Evolutionary conservation across 306 rosid species (phyloP).

Genomic region (Quercus rubra): DNA sequence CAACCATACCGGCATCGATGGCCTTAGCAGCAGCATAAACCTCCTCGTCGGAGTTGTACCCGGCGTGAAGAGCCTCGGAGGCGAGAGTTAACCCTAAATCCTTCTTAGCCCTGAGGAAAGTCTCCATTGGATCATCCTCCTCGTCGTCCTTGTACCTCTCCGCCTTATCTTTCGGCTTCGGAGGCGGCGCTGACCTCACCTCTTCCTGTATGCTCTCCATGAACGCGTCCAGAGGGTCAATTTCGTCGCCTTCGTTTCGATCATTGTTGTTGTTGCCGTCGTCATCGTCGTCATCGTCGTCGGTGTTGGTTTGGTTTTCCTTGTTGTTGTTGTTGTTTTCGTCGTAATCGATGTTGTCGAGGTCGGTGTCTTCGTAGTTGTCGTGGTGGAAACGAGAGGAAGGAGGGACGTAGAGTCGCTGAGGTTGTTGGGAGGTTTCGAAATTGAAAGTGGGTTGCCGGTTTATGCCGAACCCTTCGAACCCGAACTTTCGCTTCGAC

Average conservation of each 20-base stretch:
- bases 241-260: constrained; percentile 37
- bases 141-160: constrained; percentile 80
- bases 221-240: constrained; percentile 92
- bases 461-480: constrained; percentile 92
- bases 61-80: constrained; percentile 81
- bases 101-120: constrained; percentile 85
- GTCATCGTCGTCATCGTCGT: constrained; percentile 9
- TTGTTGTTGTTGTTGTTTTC: constrained; percentile 23
- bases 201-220: constrained; percentile 96
- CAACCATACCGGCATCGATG: constrained; percentile 85
- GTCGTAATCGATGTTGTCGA: constrained; percentile 73
- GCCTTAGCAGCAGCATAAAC: constrained; percentile 98
- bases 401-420: constrained; percentile 83
- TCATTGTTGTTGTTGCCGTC: constrained; percentile 8
- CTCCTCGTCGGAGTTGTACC: constrained; percentile 94
- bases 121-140: constrained; percentile 91
- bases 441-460: constrained; percentile 81
- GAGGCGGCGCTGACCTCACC: constrained; percentile 71
- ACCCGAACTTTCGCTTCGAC: constrained; percentile 93
- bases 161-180: constrained; percentile 61
- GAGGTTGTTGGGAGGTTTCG: constrained; percentile 79
- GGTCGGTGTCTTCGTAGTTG: constrained; percentile 77
- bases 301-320: neutral
- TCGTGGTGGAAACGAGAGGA: constrained; percentile 78
- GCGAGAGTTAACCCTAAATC: constrained; percentile 83